These are phyloP conservation scores for Pseudevernia furfuracea DNA, from an alignment of 495 filamentous ascomycete species.

Conservation along the genomic window DNA sequence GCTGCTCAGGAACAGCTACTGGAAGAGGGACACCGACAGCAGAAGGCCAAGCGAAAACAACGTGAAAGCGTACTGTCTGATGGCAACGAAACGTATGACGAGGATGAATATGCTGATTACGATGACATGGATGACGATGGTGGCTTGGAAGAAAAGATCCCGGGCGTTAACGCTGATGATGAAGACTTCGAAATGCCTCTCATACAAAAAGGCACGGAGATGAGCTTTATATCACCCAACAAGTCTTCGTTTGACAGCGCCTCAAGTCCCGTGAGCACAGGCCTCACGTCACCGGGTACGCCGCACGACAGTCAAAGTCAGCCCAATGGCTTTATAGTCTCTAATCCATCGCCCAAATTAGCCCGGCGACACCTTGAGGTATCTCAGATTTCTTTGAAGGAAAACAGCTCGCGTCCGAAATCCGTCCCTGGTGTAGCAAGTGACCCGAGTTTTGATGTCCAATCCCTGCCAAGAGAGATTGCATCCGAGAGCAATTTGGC, in stretches of 20 bases:
- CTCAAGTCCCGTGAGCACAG: constrained; percentile 37
- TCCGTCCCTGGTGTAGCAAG: constrained; percentile 25
- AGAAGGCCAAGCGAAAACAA: constrained; percentile 50
- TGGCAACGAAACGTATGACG: constrained; percentile 59
- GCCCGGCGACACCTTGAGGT: constrained; percentile 3
- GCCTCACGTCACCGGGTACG: constrained; percentile 37
- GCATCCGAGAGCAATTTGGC: constrained; percentile 18
- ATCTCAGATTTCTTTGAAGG: constrained; percentile 5
- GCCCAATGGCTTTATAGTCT: constrained; percentile 40
- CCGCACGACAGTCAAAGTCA: constrained; percentile 47
- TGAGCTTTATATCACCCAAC: constrained; percentile 46
- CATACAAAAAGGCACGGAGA: constrained; percentile 45
- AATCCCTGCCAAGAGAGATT: constrained; percentile 2
- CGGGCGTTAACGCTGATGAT: constrained; percentile 62
- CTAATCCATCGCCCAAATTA: constrained; percentile 14
- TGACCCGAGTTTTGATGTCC: constrained; percentile 15
- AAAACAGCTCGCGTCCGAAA: constrained; percentile 11
- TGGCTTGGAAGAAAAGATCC: constrained; percentile 67
- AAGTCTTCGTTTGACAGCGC: constrained; percentile 38
- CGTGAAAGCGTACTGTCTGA: constrained; percentile 27
- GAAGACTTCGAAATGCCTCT: constrained; percentile 26
- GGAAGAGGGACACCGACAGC: constrained; percentile 70
- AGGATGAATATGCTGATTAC: constrained; percentile 47
- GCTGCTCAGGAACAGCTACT: constrained; percentile 72
- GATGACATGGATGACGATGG: constrained; percentile 63